Conservation (phyloP, 495 filamentous ascomycete genomes). For the Aspergillus sclerotioniger region DNA sequence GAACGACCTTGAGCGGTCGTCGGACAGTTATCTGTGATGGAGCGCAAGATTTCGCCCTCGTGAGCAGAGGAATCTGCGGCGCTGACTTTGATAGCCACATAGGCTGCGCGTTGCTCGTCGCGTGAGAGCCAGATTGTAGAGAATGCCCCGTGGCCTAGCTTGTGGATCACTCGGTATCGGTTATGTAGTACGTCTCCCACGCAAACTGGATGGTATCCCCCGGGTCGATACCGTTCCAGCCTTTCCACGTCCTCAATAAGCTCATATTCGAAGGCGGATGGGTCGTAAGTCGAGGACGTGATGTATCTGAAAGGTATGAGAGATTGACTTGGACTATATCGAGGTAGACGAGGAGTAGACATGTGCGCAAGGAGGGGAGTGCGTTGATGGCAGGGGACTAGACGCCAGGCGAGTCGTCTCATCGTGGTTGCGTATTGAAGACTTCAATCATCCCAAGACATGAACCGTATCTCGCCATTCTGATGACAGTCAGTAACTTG, state of each 20-base stretch:
- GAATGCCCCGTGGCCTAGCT: constrained; percentile 34
- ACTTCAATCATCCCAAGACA: no score
- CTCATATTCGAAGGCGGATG: constrained; percentile 12
- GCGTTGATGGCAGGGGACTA: no score
- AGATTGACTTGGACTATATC: no score
- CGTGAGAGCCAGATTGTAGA: constrained; percentile 35
- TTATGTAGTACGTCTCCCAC: constrained; percentile 34
- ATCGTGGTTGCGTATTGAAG: no score
- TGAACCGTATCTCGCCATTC: no score
- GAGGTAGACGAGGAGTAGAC: no score
- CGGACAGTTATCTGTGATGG: constrained; percentile 12
- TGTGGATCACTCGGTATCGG: constrained; percentile 36
- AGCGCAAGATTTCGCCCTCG: constrained; percentile 21
- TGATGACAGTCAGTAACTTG: no score
- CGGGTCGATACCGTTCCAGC: constrained; percentile 27
- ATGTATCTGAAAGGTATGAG: background rate
- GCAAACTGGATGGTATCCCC: constrained; percentile 33
- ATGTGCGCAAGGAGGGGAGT: no score
- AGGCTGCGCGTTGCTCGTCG: constrained; percentile 25
- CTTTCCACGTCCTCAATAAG: constrained; percentile 28
- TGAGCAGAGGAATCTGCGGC: constrained; percentile 27
- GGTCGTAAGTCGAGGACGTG: no score
- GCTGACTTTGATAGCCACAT: constrained; percentile 35
- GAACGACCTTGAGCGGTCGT: constrained; percentile 11
- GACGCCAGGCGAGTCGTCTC: no score